Base-by-base conservation (phyloP, 176 grass and related monocot species). In the Oryza nivara region DNA sequence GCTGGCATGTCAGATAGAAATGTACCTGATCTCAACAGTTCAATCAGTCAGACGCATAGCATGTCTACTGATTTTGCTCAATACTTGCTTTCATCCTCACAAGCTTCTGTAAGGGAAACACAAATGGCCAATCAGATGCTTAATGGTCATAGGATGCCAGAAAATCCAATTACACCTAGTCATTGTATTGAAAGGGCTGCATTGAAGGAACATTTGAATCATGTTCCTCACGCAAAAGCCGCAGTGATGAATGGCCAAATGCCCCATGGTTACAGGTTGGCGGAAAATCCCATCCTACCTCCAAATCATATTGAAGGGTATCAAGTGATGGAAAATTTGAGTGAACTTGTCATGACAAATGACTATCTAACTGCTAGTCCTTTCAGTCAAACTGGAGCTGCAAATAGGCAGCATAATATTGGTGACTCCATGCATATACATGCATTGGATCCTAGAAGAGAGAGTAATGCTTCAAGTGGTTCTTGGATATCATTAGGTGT, bases 261-360 rank as follows among this genome's bases (percentile, higher is more conserved):
- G 74, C 51, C 47, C 32, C 28, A 85, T 13, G 38, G 78, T 11
- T 72, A 69, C 78, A 71, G 65, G 85, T 56, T 85, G 26, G 25
- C 48, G 25, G 72, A 88, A 63, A 78, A 82, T 77, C 68, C 68
- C 72, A 54, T 65, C 23, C 76, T 73, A 87, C 72, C 81, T 86
- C 48, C 80, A 35, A 88, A 61, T 38, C 73, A 32, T 65, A 67
- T 61, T 85, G 88, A 81, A 65, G 83, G 78, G 76, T 77, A 85
- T 77, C 68, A 36, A 8, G 38, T 32, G 49, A 70, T 68, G 51
- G 48, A 13, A 70, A 85, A 70, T 58, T 25, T 85, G 41, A 72
- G 68, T 22, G 86, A 76, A 54, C 49, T 79, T 65, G 80, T 68
- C 70, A 47, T 41, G 12, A 86, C 67, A 23, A 86, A 86, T 34